phyloP scores from a whole-genome alignment of 345 rosid species.

The Populus alba region DNA sequence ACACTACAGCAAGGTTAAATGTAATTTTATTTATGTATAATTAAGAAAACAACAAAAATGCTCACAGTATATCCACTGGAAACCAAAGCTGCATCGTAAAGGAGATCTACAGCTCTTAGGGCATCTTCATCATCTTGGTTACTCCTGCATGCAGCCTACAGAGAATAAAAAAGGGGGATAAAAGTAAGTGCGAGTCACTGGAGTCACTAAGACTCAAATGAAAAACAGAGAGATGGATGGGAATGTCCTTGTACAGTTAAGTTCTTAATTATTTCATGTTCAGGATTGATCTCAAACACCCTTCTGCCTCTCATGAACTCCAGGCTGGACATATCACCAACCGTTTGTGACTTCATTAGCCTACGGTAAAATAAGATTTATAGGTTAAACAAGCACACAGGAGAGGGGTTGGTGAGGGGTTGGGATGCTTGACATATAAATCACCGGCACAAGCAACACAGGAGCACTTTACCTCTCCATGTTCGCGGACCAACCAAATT shows the following conservation, averaged over 20 bases:
- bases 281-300: constrained; percentile 94
- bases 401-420: background rate
- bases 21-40: background rate
- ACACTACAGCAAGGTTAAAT: background rate
- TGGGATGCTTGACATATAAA: background rate
- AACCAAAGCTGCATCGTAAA: constrained; percentile 84
- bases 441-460: background rate
- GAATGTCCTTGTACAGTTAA: constrained; percentile 43
- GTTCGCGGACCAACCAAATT: constrained; percentile 99
- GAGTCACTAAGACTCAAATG: background rate
- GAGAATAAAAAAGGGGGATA: background rate
- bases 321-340: constrained; percentile 72
- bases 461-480: constrained; percentile 74
- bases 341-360: constrained; percentile 88
- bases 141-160: constrained; percentile 71
- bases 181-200: background rate
- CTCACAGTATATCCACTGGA: constrained; percentile 96
- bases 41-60: background rate
- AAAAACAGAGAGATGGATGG: background rate
- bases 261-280: constrained; percentile 71
- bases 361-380: constrained; percentile 37
- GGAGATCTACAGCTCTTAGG: constrained; percentile 78
- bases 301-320: constrained; percentile 97
- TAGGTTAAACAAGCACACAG: background rate
- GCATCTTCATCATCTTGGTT: constrained; percentile 80